Base-by-base conservation (phyloP, 1,139 yeast genomes). In the Pichia sp. region DNA sequence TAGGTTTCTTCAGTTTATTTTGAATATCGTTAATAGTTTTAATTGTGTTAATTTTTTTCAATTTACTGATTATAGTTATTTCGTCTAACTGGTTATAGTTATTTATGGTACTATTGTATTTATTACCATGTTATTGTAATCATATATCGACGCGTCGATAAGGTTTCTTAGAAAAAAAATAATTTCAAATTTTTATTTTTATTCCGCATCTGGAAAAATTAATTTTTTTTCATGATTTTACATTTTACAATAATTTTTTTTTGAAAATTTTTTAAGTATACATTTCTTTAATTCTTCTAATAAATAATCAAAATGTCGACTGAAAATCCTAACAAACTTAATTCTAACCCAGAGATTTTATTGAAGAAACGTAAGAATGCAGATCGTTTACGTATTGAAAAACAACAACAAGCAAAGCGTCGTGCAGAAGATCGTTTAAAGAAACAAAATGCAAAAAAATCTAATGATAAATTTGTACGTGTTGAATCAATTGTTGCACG, bases 321-420 rank as follows among this genome's bases (percentile, higher is more conserved):
- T 25, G 53, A 54, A 30, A 42, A 41, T 2, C 30, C 45, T 6
- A 51, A 33, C 31, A 61, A 60, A 42, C 51, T 84, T 54, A 82
- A 84, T 67, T 77, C 86, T 29, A 84, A 83, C 67, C 93, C 93
- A 43, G 93, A 86, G 66, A 75, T 86, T 53, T 79, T 86, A 62
- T 75, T 86, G 60, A 81, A 83, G 64, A 86, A 85, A 73, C 80
- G 95, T 70, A 86, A 85, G 72, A 80, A 84, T 65, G 85, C 83
- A 56, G 91, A 86, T 65, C 74, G 85, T 67, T 74, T 83, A 62
- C 78, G 90, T 66, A 64, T 84, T 54, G 69, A 59, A 63, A 72
- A 63, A 65, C 73, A 65, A 67, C 72, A 58, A 55, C 68, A 56
- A 51, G 81, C 73, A 43, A 68, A 60, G 56, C 64, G 68, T 57